A percentile compares a stretch with the other conserved stretches of the same genome.
Evolutionary conservation across 2,329 filamentous ascomycete species (phyloP).

Genomic region (Botrytis squamosa): DNA sequence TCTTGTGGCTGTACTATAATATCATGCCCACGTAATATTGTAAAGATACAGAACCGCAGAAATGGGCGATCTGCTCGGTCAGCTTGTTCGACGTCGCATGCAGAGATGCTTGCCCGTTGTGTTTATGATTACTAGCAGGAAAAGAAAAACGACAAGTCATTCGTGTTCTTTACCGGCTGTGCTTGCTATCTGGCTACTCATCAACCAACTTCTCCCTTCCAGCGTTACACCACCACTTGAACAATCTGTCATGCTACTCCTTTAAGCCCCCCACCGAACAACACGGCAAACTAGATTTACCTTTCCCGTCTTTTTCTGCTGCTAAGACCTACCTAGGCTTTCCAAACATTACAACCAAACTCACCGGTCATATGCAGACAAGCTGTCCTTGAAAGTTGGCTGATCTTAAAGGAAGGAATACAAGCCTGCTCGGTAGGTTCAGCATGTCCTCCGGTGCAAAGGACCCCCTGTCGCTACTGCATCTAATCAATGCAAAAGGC

Average conservation of each 20-base stretch:
- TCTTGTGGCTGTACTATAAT: constrained; percentile 28
- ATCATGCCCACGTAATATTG: constrained; percentile 22
- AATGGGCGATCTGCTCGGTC: constrained; percentile 23
- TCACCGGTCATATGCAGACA: constrained; percentile 26
- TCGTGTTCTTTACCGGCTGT: constrained; percentile 21
- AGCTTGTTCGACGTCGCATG: constrained; percentile 34
- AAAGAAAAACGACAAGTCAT: constrained; percentile 23
- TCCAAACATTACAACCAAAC: constrained; percentile 4
- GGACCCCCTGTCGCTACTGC: constrained; percentile 25
- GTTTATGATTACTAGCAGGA: constrained; percentile 19
- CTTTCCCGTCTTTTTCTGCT: constrained; percentile 20
- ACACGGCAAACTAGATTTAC: constrained; percentile 17
- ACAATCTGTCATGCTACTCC: constrained; percentile 25
- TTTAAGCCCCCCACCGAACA: constrained; percentile 27
- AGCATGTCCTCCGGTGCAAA: constrained; percentile 19
- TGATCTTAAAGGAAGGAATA: constrained; percentile 23
- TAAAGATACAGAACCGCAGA: constrained; percentile 19
- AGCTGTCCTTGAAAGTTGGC: constrained; percentile 18
- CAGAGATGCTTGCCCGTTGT: constrained; percentile 27
- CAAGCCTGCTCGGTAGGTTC: constrained; percentile 22
- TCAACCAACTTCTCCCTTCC: constrained; percentile 17
- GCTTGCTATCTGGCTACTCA: constrained; percentile 26
- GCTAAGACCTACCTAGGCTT: constrained; percentile 23
- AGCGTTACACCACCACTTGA: constrained; percentile 22
- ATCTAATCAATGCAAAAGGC: constrained; percentile 27